Percentiles rank a stretch among this genome's conserved stretches.
phyloP scores from a whole-genome alignment of 2,329 filamentous ascomycete genomes.

The Penicillium rolfsii region DNA sequence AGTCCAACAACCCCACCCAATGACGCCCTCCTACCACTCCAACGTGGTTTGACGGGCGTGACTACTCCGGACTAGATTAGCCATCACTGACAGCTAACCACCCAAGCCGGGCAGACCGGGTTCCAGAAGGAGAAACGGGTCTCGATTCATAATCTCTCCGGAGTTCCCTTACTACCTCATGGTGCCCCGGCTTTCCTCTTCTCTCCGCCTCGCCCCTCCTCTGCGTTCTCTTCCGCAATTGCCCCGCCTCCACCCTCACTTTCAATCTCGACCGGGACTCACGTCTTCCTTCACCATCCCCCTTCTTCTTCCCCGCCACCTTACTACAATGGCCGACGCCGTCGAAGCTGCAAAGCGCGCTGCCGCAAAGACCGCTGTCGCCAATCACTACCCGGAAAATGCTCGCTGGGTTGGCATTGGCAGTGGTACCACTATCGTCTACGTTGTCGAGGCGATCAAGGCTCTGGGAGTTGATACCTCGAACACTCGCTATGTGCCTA shows the following conservation, averaged over 20 bases:
- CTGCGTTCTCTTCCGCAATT: constrained; percentile 9
- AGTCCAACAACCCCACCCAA: neutral
- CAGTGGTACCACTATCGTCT: constrained; percentile 67
- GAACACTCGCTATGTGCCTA: constrained; percentile 83
- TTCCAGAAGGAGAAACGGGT: neutral
- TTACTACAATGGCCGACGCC: constrained; percentile 39
- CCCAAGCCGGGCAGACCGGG: neutral
- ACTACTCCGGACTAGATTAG: neutral
- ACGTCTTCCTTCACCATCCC: constrained; percentile 4
- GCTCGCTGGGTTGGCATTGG: constrained; percentile 66
- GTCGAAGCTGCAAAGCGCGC: constrained; percentile 64
- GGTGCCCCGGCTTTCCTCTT: constrained; percentile 9
- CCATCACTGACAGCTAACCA: neutral
- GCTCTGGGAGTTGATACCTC: constrained; percentile 50
- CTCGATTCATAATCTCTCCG: neutral
- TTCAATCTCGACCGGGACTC: constrained; percentile 2
- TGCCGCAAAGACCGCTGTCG: constrained; percentile 61
- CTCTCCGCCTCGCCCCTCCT: constrained; percentile 10
- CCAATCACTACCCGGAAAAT: constrained; percentile 61
- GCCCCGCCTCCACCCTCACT: constrained; percentile 4
- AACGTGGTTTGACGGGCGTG: neutral
- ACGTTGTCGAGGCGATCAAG: constrained; percentile 68
- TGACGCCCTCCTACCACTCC: neutral
- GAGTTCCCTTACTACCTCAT: neutral
- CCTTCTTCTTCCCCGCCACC: constrained; percentile 21